Evolutionary conservation across 2,329 filamentous ascomycete genomes (phyloP).

Genomic region (Nemania sp.): DNA sequence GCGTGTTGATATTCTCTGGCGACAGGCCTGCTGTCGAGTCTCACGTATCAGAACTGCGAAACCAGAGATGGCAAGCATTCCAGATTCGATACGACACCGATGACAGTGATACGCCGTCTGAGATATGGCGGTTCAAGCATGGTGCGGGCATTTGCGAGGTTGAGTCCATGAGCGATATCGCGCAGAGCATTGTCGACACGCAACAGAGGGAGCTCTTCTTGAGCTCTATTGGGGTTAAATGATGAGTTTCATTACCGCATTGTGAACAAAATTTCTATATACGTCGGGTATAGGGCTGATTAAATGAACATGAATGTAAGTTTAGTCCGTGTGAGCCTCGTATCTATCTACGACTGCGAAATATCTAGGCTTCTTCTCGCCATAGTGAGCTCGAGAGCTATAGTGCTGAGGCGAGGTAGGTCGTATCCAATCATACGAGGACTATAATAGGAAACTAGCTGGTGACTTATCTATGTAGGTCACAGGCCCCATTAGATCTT

Average conservation of each 20-base stretch:
- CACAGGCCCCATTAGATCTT: too few relatives aligned
- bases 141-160: slow-evolving; percentile 26
- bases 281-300: too few relatives aligned
- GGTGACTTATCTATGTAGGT: too few relatives aligned
- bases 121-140: slow-evolving; percentile 27
- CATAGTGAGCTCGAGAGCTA: too few relatives aligned
- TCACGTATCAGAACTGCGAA: slow-evolving; percentile 25
- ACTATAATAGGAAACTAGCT: too few relatives aligned
- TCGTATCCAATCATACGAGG: too few relatives aligned
- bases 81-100: slow-evolving; percentile 29
- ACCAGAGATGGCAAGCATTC: slow-evolving; percentile 31
- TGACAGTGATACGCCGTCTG: slow-evolving; percentile 1
- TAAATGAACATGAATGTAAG: too few relatives aligned
- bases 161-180: slow-evolving; percentile 27
- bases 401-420: too few relatives aligned
- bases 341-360: too few relatives aligned
- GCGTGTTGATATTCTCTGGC: slow-evolving; percentile 28
- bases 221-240: slow-evolving; percentile 29
- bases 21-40: slow-evolving; percentile 19
- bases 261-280: too few relatives aligned
- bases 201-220: slow-evolving; percentile 26
- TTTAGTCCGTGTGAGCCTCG: too few relatives aligned
- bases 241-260: slow-evolving; percentile 1
- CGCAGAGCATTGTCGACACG: slow-evolving; percentile 19
- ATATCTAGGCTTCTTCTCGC: too few relatives aligned